phyloP scores from a whole-genome alignment of 2,329 filamentous ascomycete genomes.

The Microcyclospora tardicrescens region DNA sequence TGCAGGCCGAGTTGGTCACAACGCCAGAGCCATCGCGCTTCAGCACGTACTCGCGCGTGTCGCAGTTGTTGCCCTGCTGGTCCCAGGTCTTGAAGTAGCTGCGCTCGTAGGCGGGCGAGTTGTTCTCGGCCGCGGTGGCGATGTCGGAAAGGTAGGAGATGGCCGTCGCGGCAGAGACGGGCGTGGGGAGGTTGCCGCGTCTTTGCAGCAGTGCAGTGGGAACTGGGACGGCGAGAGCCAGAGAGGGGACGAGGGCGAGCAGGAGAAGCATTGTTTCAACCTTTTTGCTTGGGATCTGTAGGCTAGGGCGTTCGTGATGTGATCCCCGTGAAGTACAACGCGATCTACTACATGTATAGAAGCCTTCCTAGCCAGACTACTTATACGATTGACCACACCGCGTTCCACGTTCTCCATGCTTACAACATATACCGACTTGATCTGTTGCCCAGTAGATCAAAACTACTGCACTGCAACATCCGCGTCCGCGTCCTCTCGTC shows the following conservation, averaged over 20 bases:
- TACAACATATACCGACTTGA: too few species aligned
- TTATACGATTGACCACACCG: too few species aligned
- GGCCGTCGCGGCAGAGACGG: conserved; percentile 18
- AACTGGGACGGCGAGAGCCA: conserved; percentile 14
- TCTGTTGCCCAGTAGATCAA: too few species aligned
- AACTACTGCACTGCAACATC: too few species aligned
- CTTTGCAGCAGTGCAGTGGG: conserved; percentile 7
- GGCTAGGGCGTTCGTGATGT: too few species aligned
- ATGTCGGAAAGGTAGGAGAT: conserved; percentile 16
- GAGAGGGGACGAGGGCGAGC: background rate
- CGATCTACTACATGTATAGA: too few species aligned
- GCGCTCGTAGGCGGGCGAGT: conserved; percentile 44
- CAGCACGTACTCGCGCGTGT: conserved; percentile 60
- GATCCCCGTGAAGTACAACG: too few species aligned
- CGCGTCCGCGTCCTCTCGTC: too few species aligned
- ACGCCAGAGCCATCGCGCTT: conserved; percentile 60
- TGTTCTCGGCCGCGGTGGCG: conserved; percentile 15
- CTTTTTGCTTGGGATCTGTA: too few species aligned
- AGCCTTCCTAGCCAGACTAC: too few species aligned
- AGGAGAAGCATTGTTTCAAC: too few species aligned
- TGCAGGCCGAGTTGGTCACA: conserved; percentile 45
- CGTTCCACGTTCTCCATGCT: too few species aligned
- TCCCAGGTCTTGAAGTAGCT: conserved; percentile 61
- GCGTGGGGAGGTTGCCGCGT: conserved; percentile 18
- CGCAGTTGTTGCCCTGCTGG: conserved; percentile 52